phyloP scores from a whole-genome alignment of 2,329 filamentous ascomycete genomes.

The Fusarium stilboides region DNA sequence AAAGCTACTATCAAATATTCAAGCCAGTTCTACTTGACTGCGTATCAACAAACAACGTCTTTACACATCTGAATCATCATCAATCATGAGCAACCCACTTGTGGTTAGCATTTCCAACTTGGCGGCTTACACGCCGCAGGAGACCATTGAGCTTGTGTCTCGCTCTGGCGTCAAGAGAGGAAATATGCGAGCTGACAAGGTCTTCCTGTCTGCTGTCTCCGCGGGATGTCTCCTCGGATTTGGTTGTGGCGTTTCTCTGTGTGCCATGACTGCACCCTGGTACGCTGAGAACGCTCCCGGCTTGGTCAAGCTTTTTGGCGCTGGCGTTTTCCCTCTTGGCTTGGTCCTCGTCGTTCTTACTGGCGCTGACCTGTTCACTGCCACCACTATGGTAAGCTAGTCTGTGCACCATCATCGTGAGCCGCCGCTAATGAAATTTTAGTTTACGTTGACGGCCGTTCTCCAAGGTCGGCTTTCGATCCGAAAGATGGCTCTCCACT shows the following conservation, averaged over 20 bases:
- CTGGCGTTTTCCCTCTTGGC: constrained; percentile 44
- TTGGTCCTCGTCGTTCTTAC: constrained; percentile 42
- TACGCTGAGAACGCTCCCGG: constrained; percentile 45
- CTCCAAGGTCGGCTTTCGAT: constrained; percentile 38
- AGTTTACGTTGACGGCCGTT: constrained; percentile 47
- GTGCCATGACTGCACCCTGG: constrained; percentile 44
- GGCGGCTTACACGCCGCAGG: constrained; percentile 42
- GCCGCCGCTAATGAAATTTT: not conserved
- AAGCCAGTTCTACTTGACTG: not conserved
- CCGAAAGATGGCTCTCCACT: constrained; percentile 52
- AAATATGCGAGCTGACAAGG: constrained; percentile 37
- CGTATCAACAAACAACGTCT: not conserved
- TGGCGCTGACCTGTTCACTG: constrained; percentile 44
- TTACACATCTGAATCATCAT: not conserved
- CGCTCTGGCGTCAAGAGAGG: constrained; percentile 41
- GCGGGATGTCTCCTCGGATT: constrained; percentile 44
- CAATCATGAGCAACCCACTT: constrained; percentile 38
- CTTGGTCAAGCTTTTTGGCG: constrained; percentile 44
- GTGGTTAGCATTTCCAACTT: constrained; percentile 38
- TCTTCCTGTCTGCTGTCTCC: constrained; percentile 44
- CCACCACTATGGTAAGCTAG: constrained; percentile 41
- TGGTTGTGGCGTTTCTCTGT: constrained; percentile 43
- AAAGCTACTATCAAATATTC: fast-evolving
- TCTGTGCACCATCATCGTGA: fast-evolving
- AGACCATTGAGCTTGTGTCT: constrained; percentile 43